Evolutionary conservation across 352 stramenopile genomes (phyloP), one percentile per base, ranked within the genome.

Genomic region (Phytophthora pseudosyringae): DNA sequence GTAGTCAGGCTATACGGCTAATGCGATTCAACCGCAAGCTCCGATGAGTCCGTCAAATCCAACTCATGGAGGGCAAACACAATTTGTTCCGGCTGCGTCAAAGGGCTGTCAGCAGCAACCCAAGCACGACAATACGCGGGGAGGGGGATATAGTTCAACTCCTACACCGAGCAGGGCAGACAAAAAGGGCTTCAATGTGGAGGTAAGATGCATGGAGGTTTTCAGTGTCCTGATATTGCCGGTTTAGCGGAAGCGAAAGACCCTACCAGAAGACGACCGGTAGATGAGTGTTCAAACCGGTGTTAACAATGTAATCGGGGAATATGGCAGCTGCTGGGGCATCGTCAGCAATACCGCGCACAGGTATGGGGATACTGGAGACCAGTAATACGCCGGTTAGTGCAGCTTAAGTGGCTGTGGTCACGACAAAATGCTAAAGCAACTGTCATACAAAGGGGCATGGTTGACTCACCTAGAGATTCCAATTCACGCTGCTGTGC

Each of bases 351-450:
- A 61, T 67, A 15, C 50, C 59, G n/a, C 57, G 60, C 6, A 6
- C 26, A 1, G 60, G 63, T 3, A 68, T 68, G 51, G 21, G 35
- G 15, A 40, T n/a, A 3, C 4, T 41, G 1, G 21, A 48, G 9
- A 68, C 60, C 10, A 12, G 8, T 7, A 58, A 43, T 5, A 58
- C 44, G 12, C 51, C 16, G 4, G 43, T 58, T 26, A 63, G 60
- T 35, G 44, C 51, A 13, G 60, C 36, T 0, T 44, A 63, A 13
- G 60, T 57, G 0, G 63, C 60, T 7, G 7, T 63, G 4, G 51
- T 68, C 13, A 68, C 51, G 8, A 47, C 44, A 1, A 68, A 46
- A 11, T 35, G 18, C 36, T 68, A 29, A 63, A 57, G 15, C 3
- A n/a, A 6, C 26, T 68, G 36, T 31, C 35, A 2, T 28, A 10